These are phyloP conservation scores for Corynascus novoguineensis DNA, from an alignment of 495 filamentous ascomycete species.

Conservation along the genomic window DNA sequence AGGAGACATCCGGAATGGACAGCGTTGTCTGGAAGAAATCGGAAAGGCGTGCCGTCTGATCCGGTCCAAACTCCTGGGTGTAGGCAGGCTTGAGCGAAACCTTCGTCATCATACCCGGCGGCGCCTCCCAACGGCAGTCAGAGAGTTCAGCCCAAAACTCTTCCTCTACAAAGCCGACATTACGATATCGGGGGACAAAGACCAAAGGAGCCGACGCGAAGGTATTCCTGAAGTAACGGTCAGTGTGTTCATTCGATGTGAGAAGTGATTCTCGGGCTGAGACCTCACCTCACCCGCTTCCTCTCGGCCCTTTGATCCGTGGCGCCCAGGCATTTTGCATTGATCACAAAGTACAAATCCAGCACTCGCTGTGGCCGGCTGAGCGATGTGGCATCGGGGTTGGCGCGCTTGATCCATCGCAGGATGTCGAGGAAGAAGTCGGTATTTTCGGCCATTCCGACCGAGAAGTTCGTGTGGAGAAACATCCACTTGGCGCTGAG, in stretches of 20 bases:
- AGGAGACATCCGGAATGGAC: background rate
- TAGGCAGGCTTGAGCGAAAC: constrained; percentile 11
- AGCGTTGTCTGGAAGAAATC: constrained; percentile 13
- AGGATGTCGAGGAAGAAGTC: background rate
- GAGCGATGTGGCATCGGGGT: background rate
- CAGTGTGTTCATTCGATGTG: background rate
- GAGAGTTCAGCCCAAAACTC: background rate
- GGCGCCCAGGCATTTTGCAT: background rate
- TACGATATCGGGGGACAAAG: too few relatives aligned
- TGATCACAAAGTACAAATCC: background rate
- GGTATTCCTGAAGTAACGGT: too few relatives aligned
- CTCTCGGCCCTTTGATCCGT: background rate
- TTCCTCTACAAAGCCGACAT: too few relatives aligned
- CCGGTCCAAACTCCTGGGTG: background rate
- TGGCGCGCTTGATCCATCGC: background rate
- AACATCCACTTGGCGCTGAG: constrained; percentile 10
- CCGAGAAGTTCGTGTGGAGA: background rate
- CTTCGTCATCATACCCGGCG: constrained; percentile 7
- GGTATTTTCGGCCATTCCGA: background rate
- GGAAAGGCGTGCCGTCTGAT: constrained; percentile 1
- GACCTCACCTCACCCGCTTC: background rate
- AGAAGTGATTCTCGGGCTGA: background rate
- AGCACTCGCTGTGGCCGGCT: background rate
- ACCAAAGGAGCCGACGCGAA: too few relatives aligned
- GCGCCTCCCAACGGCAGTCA: constrained; percentile 16